A percentile compares a stretch with the other conserved stretches of the same genome.
These are phyloP conservation scores for Triglochin maritima DNA, from an alignment of 106 monocot species.

Conservation along the genomic window DNA sequence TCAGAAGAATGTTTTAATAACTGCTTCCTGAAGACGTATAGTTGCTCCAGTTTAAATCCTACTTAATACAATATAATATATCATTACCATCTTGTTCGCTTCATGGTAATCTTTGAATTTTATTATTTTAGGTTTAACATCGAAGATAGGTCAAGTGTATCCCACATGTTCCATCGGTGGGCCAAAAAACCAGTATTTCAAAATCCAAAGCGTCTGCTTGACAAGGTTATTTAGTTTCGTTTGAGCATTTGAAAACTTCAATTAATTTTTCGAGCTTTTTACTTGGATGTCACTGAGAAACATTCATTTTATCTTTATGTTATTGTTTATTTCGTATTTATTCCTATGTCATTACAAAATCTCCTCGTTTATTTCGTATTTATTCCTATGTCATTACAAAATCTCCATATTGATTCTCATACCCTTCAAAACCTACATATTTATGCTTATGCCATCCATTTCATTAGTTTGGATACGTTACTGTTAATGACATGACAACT, in stretches of 20 bases:
- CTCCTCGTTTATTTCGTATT: no score
- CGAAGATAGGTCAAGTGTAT: slow-evolving; percentile 63
- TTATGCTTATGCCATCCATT: no score
- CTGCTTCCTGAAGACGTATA: slow-evolving; percentile 72
- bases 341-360: no score
- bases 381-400: no score
- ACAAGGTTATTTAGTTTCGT: slow-evolving; percentile 42
- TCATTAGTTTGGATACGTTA: no score
- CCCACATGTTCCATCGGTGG: slow-evolving; percentile 90
- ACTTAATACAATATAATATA: neutral
- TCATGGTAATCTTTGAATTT: neutral
- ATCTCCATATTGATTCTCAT: no score
- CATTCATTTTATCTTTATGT: no score
- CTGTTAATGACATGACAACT: no score
- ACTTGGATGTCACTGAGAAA: no score
- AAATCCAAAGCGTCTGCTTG: slow-evolving; percentile 65
- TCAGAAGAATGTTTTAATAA: slow-evolving; percentile 32
- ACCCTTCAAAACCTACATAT: no score
- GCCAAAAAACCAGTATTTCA: slow-evolving; percentile 82
- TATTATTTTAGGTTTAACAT: slow-evolving; percentile 39
- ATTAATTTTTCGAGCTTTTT: no score
- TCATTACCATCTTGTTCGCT: neutral
- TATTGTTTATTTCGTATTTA: no score
- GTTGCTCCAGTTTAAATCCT: neutral
- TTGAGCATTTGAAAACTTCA: neutral